Base-by-base conservation (phyloP, 169 alveolate genomes). In the Eimeria necatrix region DNA sequence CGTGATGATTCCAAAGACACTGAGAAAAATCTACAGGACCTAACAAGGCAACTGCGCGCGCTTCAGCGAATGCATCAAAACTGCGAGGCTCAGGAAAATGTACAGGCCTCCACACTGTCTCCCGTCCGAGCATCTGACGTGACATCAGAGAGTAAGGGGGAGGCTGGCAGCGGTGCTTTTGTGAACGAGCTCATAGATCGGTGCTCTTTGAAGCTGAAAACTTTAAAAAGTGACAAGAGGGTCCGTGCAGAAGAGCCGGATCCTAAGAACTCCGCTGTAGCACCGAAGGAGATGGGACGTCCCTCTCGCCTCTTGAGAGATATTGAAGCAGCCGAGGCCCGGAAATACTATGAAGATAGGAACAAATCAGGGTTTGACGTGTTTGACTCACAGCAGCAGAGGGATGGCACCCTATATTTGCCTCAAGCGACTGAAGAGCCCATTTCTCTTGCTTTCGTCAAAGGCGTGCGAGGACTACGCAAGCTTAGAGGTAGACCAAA, bases 121-220 rank as follows among this genome's bases (percentile, higher is more conserved):
- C 59, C 22, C 52, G 24, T 56, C 56, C 2, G 53, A 81, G 41
- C 90, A 53, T 52, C 91, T 14, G 76, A 52, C 53, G 73, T 41
- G 6, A 20, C 76, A 32, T 14, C 76, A 10, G 60, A 53, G 56
- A 68, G 51, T 14, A 26, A 61, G 16, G 26, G 60, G 6, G 76
- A 53, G 12, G 51, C 26, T 53, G 53, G 16, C 52, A 73, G 76
- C 46, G 91, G 53, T 53, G 26, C 76, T 4, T 56, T 59, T n/a
- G 91, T 83, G 46, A 83, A 59, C 73, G 91, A 83, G 53, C 91
- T 83, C 52, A 26, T 83, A 53, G 56, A 70, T 4, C 91, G 91
- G 32, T 83, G 91, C 59, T 83, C 70, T 53, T 83, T 59, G 60
- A 83, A 83, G 91, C 76, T 83, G 59, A 53, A 52, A 14, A 59